Conservation (phyloP, 2,329 filamentous ascomycete species). For the Neoscytalidium dimidiatum region DNA sequence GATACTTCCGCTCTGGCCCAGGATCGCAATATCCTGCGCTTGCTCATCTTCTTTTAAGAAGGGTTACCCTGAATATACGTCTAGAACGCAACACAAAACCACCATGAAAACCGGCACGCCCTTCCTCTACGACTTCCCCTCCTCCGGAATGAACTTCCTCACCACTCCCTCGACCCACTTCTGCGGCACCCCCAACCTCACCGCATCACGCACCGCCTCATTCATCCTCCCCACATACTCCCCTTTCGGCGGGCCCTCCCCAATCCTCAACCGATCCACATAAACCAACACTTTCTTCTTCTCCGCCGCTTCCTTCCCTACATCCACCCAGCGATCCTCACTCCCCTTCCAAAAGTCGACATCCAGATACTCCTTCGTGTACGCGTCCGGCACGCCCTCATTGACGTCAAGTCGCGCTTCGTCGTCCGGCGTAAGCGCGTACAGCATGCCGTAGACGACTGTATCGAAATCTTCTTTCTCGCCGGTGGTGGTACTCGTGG, state of each 20-base stretch:
- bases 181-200: conserved; percentile 54
- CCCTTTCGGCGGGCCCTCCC: conserved; percentile 45
- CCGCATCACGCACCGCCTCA: conserved; percentile 60
- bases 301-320: conserved; percentile 27
- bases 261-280: conserved; percentile 51
- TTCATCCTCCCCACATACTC: conserved; percentile 69
- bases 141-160: conserved; percentile 51
- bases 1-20: no score
- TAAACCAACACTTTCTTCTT: conserved; percentile 57
- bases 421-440: conserved; percentile 29
- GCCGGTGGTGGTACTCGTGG: background rate
- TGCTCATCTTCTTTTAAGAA: no score
- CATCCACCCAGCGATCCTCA: conserved; percentile 6
- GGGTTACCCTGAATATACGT: no score
- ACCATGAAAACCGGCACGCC: background rate
- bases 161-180: conserved; percentile 58
- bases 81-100: no score
- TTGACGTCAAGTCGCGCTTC: conserved; percentile 40
- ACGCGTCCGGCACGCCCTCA: conserved; percentile 65
- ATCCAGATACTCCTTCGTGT: conserved; percentile 54
- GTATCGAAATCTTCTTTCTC: conserved; percentile 33
- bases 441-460: conserved; percentile 39
- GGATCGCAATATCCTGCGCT: background rate
- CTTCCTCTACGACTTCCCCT: background rate
- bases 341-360: conserved; percentile 46